Conservation (phyloP, 1,284 basidiomycete species). For the Abortiporus biennis region DNA sequence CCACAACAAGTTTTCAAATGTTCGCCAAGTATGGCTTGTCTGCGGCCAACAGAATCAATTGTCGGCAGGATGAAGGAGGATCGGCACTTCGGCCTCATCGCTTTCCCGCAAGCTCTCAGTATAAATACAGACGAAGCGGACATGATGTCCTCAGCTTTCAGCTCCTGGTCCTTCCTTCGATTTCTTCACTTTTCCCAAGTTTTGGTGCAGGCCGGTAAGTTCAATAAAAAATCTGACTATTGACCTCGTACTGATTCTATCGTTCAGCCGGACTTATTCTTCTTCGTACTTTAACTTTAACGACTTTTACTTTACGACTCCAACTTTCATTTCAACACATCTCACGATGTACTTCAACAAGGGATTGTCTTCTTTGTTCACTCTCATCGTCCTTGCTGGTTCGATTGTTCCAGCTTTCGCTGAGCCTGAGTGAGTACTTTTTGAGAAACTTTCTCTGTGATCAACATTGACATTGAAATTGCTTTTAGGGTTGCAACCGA, state of each 20-base stretch:
- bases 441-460: too few relatives aligned
- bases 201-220: constrained; percentile 5
- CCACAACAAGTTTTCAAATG: too few relatives aligned
- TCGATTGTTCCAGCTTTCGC: background rate
- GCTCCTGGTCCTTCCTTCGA: constrained; percentile 3
- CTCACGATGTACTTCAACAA: constrained; percentile 6
- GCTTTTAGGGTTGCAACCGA: background rate
- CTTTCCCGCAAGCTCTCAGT: too few relatives aligned
- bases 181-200: constrained; percentile 1
- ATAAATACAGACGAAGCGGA: background rate
- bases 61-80: too few relatives aligned
- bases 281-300: too few relatives aligned
- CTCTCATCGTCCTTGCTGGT: background rate
- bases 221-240: background rate
- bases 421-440: too few relatives aligned
- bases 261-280: constrained; percentile 1
- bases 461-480: background rate
- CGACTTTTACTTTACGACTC: too few relatives aligned
- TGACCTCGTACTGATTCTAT: background rate
- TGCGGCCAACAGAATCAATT: too few relatives aligned
- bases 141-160: background rate
- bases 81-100: too few relatives aligned
- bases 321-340: background rate
- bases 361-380: background rate
- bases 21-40: too few relatives aligned